Evolutionary conservation across 352 stramenopile species (phyloP), one percentile per base, ranked within the genome.

Genomic region (Phytophthora lateralis): DNA sequence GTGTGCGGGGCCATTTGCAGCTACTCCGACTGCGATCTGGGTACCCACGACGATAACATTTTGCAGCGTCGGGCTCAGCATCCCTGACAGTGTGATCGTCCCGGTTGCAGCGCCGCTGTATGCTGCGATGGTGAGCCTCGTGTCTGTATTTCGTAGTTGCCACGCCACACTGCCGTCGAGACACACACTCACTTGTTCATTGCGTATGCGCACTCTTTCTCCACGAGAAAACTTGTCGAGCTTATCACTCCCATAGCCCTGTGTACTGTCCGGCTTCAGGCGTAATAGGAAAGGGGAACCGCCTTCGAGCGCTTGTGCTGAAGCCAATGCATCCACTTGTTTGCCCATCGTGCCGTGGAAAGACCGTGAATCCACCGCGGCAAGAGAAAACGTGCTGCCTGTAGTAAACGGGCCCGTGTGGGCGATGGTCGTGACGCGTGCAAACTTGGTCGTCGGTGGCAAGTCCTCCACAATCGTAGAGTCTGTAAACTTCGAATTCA

Each of bases 391-490:
- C 9, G 78, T 85, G 18, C 77, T 90, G 1, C 71, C 65, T n/a
- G 72, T 37, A 0, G 63, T 71, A 51, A 92, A 91, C 34, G 83
- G 82, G 1, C 84, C 86, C 1, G 84, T 90, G 56, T 90, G 71
- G 0, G 86, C 82, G 0, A 75, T 46, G 0, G 84, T 95, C 11
- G 82, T 93, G 6, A 95, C 81, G 10, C 86, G 84, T 6, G 87
- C 70, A 52, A 73, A 88, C 49, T 59, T 65, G 2, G 72, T 77
- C 5, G 56, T 75, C 10, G 78, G 76, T 15, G 60, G 15, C 2
- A 91, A 27, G 2, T 64, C 48, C n/a, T 61, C 51, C 1, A 52
- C 41, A 54, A 68, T 53, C 10, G 32, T 41, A 10, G 50, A 18
- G 20, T 67, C 34, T 26, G 50, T 21, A 21, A 71, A 71, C 27